A percentile compares a stretch with the other conserved stretches of the same genome.
Conservation (phyloP, 345 rosid genomes). For the Populus deltoides region DNA sequence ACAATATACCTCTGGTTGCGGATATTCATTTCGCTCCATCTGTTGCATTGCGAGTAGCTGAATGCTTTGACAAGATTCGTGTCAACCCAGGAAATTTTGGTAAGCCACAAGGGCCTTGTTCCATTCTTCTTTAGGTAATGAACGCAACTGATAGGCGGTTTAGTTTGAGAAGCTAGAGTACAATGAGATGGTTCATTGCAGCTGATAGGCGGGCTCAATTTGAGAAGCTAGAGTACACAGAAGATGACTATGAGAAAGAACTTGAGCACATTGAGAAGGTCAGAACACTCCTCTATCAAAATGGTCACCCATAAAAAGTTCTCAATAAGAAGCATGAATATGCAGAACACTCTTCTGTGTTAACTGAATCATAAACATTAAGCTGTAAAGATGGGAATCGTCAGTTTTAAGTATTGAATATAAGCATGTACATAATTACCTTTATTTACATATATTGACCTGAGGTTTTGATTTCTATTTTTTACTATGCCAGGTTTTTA, state of each 20-base stretch:
- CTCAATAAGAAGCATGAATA: not conserved
- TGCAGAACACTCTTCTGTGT: not conserved
- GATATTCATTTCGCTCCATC: constrained; percentile 98
- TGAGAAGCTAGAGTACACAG: constrained; percentile 83
- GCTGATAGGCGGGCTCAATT: constrained; percentile 97
- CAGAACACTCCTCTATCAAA: constrained; percentile 4
- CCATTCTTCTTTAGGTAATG: constrained; percentile 16
- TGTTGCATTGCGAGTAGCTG: constrained; percentile 83
- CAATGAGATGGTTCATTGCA: constrained; percentile 38
- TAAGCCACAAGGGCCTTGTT: constrained; percentile 23
- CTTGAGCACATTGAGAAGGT: constrained; percentile 94
- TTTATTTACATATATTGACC: not conserved
- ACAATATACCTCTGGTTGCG: constrained; percentile 92
- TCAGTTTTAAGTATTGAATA: not conserved
- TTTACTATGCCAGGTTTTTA: constrained; percentile 59
- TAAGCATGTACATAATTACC: not conserved
- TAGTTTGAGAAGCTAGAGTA: constrained; percentile 85
- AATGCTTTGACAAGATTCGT: constrained; percentile 97
- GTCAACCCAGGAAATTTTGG: constrained; percentile 99
- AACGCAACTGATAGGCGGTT: constrained; percentile 57
- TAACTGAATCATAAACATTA: not conserved
- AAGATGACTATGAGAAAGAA: constrained; percentile 92
- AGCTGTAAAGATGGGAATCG: not conserved
- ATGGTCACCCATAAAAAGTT: not conserved
- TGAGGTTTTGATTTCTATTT: not conserved